Base-by-base conservation (phyloP, 2,329 filamentous ascomycete species). In the Nothomitra cinnamomea region DNA sequence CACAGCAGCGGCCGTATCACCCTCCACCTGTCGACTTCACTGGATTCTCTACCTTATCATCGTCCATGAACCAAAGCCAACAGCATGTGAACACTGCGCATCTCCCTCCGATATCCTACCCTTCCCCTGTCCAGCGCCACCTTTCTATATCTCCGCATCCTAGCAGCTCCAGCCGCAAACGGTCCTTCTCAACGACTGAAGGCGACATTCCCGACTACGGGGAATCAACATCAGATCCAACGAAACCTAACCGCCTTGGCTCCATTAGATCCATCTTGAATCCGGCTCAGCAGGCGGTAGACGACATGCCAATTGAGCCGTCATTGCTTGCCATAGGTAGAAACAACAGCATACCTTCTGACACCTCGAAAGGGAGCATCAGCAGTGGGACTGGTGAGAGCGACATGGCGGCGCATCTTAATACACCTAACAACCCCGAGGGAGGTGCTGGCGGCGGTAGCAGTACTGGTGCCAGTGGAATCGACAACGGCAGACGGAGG, bases 211-310 rank as follows among this genome's bases (percentile, higher is more conserved):
- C 65, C 19, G 60, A 59, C 57, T 24, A 59, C 6, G 61, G 63
- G 32, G 69, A 72, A 38, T 47, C 25, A 15, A 38, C 22, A 8
- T 15, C 25, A 2, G 45, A 49, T 19, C 10, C 45, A 7, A 24
- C 5, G 24, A 49, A 49, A 35, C 13, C 45, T 2, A 49, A 35
- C 45, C 45, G 45, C 17, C 45, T 49, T 24, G 32, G 45, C 45
- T 28, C 83, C 2, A 88, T 88, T 57, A 85, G 82, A 58, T 85
- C 83, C 3, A 82, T 88, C 45, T 68, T 89, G 12, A 88, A 87
- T 57, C 79, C 79, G 35, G 56, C 65, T 61, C 62, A 51, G 53
- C 58, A 36, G 13, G 61, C 61, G 5, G 56, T 56, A 40, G 63
- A 66, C n/a, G 64, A 68, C 17, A 62, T 67, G 53, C 69, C 65